phyloP scores from a whole-genome alignment of 345 rosid genomes.

The Gossypium rotundifolium region DNA sequence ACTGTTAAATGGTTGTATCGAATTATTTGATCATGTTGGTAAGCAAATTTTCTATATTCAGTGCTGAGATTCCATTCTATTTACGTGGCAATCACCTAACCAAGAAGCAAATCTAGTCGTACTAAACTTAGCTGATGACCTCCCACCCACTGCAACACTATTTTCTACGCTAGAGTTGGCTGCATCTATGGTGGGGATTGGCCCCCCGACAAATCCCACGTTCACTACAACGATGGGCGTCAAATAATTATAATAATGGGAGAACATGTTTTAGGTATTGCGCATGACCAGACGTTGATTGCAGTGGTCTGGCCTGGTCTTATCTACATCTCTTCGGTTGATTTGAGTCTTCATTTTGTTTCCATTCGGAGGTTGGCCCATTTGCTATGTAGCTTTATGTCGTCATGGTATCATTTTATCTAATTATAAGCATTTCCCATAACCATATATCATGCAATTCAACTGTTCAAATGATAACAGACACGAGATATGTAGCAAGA shows the following conservation, averaged over 20 bases:
- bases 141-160: background rate
- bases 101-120: background rate
- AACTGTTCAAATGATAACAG: background rate
- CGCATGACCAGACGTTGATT: background rate
- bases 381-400: constrained; percentile 5
- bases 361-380: background rate
- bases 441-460: background rate
- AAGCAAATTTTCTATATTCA: background rate
- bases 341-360: constrained; percentile 13
- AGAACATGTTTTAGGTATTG: constrained; percentile 4
- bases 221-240: background rate
- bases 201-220: background rate
- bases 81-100: background rate
- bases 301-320: background rate
- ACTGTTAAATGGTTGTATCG: constrained; percentile 10
- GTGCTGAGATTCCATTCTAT: background rate
- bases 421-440: background rate
- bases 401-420: background rate
- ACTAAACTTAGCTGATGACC: background rate
- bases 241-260: background rate
- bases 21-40: background rate
- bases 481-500: background rate
- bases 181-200: background rate
- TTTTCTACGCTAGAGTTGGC: background rate
- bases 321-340: background rate